Percentiles rank a stretch among this genome's conserved stretches.
phyloP scores from a whole-genome alignment of 257 asterid genomes.

The Solanum pinnatisectum region DNA sequence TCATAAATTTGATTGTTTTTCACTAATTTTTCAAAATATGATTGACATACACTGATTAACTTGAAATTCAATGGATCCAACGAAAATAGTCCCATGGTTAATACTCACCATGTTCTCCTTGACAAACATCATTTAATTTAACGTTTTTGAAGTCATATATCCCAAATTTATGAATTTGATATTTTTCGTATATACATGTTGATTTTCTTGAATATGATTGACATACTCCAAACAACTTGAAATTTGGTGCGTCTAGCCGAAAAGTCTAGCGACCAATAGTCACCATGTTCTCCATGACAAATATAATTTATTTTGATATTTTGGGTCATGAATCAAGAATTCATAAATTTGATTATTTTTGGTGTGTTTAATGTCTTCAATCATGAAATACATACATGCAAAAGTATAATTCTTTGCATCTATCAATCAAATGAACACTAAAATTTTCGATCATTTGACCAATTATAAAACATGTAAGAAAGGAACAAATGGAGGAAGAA shows the following conservation, averaged over 20 bases:
- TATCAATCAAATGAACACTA: no score
- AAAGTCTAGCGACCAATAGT: background rate
- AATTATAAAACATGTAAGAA: background rate
- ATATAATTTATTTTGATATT: no score
- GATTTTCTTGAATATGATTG: background rate
- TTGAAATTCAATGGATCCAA: background rate
- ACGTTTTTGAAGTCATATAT: no score
- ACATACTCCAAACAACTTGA: background rate
- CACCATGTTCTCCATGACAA: background rate
- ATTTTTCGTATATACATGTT: background rate
- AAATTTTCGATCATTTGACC: background rate
- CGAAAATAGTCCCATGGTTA: accelerated
- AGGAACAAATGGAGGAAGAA: background rate
- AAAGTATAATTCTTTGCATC: background rate
- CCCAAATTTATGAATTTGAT: no score
- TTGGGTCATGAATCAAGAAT: no score
- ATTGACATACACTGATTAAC: no score
- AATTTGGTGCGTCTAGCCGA: background rate
- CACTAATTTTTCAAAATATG: background rate
- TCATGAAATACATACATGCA: background rate
- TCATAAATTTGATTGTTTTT: background rate
- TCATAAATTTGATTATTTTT: background rate
- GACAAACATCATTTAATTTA: background rate
- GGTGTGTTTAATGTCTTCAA: background rate
- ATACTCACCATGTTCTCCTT: background rate